Percentiles rank a stretch among this genome's conserved stretches.
Evolutionary conservation across 2,329 filamentous ascomycete species (phyloP).

Genomic region (Sclerotinia trifoliorum): DNA sequence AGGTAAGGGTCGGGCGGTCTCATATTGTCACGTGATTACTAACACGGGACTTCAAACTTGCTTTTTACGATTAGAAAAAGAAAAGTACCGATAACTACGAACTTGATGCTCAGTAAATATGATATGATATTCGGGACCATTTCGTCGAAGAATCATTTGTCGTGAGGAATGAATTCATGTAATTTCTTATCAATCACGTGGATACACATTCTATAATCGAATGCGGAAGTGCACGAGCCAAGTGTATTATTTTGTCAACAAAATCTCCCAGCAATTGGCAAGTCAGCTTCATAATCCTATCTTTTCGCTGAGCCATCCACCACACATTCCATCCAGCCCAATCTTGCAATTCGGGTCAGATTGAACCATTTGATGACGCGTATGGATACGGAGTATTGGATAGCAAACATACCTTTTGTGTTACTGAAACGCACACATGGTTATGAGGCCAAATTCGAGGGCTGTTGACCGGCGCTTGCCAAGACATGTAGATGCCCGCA

Average conservation of each 20-base stretch:
- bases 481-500: neutral
- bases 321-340: neutral
- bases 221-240: neutral
- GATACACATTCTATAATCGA: too few relatives aligned
- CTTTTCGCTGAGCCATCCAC: constrained; percentile 7
- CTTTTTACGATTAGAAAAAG: too few relatives aligned
- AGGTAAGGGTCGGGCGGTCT: too few relatives aligned
- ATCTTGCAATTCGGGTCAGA: neutral
- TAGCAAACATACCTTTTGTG: neutral
- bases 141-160: neutral
- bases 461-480: neutral
- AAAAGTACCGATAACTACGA: too few relatives aligned
- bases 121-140: too few relatives aligned
- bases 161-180: neutral
- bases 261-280: neutral
- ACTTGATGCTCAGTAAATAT: too few relatives aligned
- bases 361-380: neutral
- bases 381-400: too few relatives aligned
- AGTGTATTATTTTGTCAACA: neutral
- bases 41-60: too few relatives aligned
- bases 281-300: neutral
- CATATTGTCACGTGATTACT: too few relatives aligned
- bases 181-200: neutral
- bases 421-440: neutral
- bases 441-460: neutral